Conservation (phyloP, 108 stramenopile genomes). For the Schizochytrium sp. region DNA sequence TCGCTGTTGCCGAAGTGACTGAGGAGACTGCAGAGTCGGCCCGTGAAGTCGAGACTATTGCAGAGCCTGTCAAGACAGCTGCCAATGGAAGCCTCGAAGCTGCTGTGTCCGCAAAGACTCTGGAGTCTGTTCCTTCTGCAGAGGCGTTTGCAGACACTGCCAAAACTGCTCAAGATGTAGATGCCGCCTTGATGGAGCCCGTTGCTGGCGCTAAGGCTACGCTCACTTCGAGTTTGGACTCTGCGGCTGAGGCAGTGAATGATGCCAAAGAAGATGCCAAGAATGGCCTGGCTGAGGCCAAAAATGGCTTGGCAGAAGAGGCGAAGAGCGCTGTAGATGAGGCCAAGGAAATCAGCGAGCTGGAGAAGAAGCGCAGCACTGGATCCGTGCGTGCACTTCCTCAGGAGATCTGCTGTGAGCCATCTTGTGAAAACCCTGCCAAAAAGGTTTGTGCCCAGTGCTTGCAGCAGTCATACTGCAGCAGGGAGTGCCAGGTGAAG, state of each 20-base stretch:
- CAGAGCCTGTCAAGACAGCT: background rate
- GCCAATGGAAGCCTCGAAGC: too few relatives aligned
- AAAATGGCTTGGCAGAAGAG: background rate
- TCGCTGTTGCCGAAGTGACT: background rate
- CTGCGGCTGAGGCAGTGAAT: too few relatives aligned
- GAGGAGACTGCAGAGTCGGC: background rate
- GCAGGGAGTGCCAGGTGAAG: conserved; percentile 46
- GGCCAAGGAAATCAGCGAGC: background rate
- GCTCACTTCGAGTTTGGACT: too few relatives aligned
- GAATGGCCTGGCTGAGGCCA: background rate
- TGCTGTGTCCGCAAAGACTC: too few relatives aligned
- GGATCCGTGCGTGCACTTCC: conserved; percentile 14
- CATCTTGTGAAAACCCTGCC: conserved; percentile 27
- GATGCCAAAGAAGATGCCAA: too few relatives aligned
- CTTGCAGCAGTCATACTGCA: conserved; percentile 51
- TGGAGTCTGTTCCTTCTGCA: too few relatives aligned
- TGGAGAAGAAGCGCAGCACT: background rate
- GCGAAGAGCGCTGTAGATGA: background rate
- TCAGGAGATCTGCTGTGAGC: conserved; percentile 16
- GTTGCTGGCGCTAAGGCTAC: too few relatives aligned
- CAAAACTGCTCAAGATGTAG: too few relatives aligned
- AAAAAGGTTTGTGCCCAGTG: conserved; percentile 51
- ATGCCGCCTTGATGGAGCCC: too few relatives aligned
- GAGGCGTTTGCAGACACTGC: too few relatives aligned
- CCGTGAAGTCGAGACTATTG: background rate